Evolutionary conservation across 495 filamentous ascomycete species (phyloP).

Genomic region (Penicillium lagena): DNA sequence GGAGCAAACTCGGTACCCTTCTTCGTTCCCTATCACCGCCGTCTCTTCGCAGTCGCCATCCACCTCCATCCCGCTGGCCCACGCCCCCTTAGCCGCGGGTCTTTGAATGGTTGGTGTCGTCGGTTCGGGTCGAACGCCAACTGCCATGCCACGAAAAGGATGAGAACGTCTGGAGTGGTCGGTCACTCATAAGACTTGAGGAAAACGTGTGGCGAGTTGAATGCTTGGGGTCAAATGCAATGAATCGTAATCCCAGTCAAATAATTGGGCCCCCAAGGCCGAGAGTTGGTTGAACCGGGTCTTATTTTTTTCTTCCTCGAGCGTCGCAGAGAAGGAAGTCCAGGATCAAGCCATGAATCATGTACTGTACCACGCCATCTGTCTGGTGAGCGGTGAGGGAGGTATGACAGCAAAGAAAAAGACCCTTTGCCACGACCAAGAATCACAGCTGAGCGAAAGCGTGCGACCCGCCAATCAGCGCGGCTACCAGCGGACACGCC

Average conservation of each 20-base stretch:
- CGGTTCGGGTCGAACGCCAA: conserved; percentile 13
- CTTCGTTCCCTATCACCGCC: conserved; percentile 9
- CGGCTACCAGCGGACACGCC: neutral
- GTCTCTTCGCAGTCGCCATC: conserved; percentile 18
- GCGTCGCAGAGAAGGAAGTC: neutral
- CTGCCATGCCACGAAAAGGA: conserved; percentile 18
- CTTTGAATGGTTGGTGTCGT: conserved; percentile 3
- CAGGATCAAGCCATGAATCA: neutral
- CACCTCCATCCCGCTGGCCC: conserved; percentile 25
- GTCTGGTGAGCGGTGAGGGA: too few relatives aligned
- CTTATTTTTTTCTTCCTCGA: too few relatives aligned
- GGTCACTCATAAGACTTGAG: neutral
- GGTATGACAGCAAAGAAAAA: too few relatives aligned
- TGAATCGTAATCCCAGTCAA: too few relatives aligned
- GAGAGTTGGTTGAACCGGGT: too few relatives aligned
- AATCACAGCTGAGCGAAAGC: too few relatives aligned
- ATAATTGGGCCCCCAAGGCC: too few relatives aligned
- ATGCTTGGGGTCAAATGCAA: too few relatives aligned
- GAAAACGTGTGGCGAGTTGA: neutral
- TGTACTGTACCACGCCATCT: neutral
- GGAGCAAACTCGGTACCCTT: conserved; percentile 5
- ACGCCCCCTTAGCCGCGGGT: conserved; percentile 8
- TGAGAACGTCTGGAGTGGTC: neutral
- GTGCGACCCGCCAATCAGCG: conserved; percentile 1
- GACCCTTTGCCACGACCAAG: too few relatives aligned